These are phyloP conservation scores for Microdochium trichocladiopsis DNA, from an alignment of 2,329 filamentous ascomycete genomes.

Conservation along the genomic window DNA sequence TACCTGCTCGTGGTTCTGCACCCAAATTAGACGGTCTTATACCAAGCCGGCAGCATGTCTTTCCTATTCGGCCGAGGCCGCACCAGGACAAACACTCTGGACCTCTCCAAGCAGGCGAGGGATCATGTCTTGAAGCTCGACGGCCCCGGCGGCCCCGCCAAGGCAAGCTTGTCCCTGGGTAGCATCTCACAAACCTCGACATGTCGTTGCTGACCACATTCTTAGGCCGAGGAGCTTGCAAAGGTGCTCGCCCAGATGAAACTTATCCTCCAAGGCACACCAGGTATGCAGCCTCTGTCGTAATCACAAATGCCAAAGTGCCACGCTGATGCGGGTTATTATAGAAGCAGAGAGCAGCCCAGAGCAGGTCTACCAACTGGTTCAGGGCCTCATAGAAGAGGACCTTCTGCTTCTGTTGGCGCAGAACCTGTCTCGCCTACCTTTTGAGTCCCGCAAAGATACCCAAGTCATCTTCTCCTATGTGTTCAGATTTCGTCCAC, in stretches of 20 bases:
- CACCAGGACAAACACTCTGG: slow-evolving; percentile 41
- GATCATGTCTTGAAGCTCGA: slow-evolving; percentile 47
- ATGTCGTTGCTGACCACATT: slow-evolving; percentile 14
- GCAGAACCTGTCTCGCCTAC: slow-evolving; percentile 72
- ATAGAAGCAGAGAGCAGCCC: slow-evolving; percentile 79
- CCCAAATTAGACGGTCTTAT: not conserved
- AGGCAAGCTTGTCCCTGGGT: slow-evolving; percentile 26
- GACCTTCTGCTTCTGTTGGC: slow-evolving; percentile 83
- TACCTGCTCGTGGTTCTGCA: too few species aligned
- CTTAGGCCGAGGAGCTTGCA: slow-evolving; percentile 77
- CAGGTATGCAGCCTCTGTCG: slow-evolving; percentile 54
- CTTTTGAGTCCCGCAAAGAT: slow-evolving; percentile 95
- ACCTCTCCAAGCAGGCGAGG: slow-evolving; percentile 48
- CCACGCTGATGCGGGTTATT: too few species aligned
- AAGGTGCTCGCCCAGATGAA: slow-evolving; percentile 89
- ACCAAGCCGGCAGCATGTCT: slow-evolving; percentile 31
- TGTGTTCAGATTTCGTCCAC: slow-evolving; percentile 81
- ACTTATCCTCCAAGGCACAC: slow-evolving; percentile 83
- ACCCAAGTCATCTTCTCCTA: slow-evolving; percentile 94
- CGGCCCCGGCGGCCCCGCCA: slow-evolving; percentile 36
- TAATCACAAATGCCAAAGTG: too few species aligned
- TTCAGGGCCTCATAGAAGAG: slow-evolving; percentile 79
- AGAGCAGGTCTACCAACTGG: slow-evolving; percentile 80
- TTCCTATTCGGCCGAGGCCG: slow-evolving; percentile 49
- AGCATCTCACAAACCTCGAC: slow-evolving; percentile 1